Evolutionary conservation across 495 filamentous ascomycete species (phyloP), one percentile per base, ranked within the genome.

Genomic region (Talaromyces stipitatus): DNA sequence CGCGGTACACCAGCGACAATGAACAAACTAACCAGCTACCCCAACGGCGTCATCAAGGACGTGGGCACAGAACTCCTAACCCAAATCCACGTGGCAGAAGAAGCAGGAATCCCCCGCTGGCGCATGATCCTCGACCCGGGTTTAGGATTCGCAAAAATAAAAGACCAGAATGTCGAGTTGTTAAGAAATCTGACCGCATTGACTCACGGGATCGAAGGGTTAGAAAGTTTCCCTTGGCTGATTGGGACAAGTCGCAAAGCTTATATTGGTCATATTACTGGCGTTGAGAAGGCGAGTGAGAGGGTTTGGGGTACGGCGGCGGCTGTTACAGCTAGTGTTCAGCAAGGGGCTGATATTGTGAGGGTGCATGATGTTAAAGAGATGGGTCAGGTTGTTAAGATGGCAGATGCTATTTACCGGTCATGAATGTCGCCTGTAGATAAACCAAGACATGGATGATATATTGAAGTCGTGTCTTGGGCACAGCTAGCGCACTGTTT

Each of bases 111-210:
- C 7, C 77, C 88, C 0, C 82, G 92, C 11, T 98, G 94, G 94
- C 88, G 94, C 43, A 92, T 98, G 47, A 86, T 97, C 45, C 82
- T 98, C 2, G 94, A 98, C 63, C 94, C 94, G 0, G 94, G 94
- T 0, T 82, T 98, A 9, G 94, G 94, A 0, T 98, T 98, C 60
- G 89, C 94, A 22, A 98, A 98, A 73, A 81, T 81, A 2, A 78
- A 82, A 60, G 75, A 77, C 20, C 88, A 95, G 66, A 95, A 96
- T 69, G 68, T 98, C 22, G 83, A 90, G 55, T 71, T 98, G 7
- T 71, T 98, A 50, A 74, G 88, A 12, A 68, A 81, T 1, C 68
- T 97, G 32, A 75, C 76, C 11, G 77, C 81, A 52, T 60, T 97
- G 55, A 77, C 88, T 12, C 67, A 64, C 5, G 60, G 38, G 2